phyloP scores from a whole-genome alignment of 495 filamentous ascomycete species.

The Penicillium waksmanii region DNA sequence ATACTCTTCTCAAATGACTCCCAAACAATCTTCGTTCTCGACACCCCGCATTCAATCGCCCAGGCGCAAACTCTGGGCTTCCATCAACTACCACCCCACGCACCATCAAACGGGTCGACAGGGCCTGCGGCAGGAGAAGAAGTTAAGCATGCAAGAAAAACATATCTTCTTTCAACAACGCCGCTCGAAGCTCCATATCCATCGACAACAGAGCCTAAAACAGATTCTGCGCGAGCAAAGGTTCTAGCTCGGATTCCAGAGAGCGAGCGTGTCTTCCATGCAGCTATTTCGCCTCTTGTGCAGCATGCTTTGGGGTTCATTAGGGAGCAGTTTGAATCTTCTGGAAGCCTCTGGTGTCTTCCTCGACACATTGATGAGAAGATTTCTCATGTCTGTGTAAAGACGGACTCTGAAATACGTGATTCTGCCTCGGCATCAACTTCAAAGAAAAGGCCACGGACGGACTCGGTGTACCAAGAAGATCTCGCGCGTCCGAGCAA shows the following conservation, averaged over 20 bases:
- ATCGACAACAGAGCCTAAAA: constrained; percentile 47
- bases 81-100: neutral
- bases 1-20: constrained; percentile 57
- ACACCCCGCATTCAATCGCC: constrained; percentile 66
- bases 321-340: constrained; percentile 6
- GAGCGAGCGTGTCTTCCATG: constrained; percentile 36
- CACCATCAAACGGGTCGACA: neutral
- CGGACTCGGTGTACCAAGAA: neutral
- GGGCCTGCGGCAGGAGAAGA: neutral
- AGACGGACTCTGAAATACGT: constrained; percentile 9
- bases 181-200: constrained; percentile 40
- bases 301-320: constrained; percentile 35
- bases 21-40: constrained; percentile 56
- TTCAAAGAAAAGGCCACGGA: neutral
- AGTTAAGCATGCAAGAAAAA: constrained; percentile 16
- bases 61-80: constrained; percentile 36
- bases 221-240: constrained; percentile 38
- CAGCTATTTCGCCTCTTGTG: constrained; percentile 35
- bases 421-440: neutral
- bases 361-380: constrained; percentile 26
- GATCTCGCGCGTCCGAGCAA: too few species aligned
- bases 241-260: constrained; percentile 37
- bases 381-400: neutral
- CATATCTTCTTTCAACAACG: constrained; percentile 33
- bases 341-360: constrained; percentile 45